These are phyloP conservation scores for Trichoderma sp. DNA, from an alignment of 2,329 filamentous ascomycete species.

Conservation along the genomic window DNA sequence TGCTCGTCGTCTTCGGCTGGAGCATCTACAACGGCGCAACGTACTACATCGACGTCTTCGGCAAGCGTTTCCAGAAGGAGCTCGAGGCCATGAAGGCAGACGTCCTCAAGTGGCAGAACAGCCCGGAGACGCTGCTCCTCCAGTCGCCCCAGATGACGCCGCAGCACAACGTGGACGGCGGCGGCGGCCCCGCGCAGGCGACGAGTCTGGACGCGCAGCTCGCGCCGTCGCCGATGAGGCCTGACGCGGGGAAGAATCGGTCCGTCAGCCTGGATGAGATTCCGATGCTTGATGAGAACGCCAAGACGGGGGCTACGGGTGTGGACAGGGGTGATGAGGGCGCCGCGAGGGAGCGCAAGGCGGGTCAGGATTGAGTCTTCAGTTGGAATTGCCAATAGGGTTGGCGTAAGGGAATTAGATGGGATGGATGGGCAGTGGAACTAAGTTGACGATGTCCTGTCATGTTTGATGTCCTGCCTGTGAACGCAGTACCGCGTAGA, in stretches of 20 bases:
- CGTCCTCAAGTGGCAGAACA: constrained; percentile 82
- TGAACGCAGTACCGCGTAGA: background rate
- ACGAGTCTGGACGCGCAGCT: constrained; percentile 29
- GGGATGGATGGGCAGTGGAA: background rate
- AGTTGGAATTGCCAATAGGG: background rate
- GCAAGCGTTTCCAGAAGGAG: constrained; percentile 94
- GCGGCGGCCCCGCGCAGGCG: constrained; percentile 24
- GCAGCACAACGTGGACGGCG: constrained; percentile 33
- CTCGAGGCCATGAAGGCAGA: constrained; percentile 86
- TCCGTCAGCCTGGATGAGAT: constrained; percentile 55
- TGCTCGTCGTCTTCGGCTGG: constrained; percentile 85
- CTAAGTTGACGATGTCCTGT: background rate
- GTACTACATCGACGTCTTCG: constrained; percentile 98
- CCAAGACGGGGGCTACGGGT: constrained; percentile 43
- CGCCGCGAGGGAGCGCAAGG: constrained; percentile 52
- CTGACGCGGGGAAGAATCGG: constrained; percentile 33
- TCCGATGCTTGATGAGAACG: constrained; percentile 56
- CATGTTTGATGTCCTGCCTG: constrained; percentile 3
- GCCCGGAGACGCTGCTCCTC: constrained; percentile 50
- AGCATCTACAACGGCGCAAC: constrained; percentile 96
- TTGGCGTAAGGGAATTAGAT: background rate
- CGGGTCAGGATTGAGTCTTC: constrained; percentile 28
- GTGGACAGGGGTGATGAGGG: constrained; percentile 51
- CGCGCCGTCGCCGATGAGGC: constrained; percentile 30
- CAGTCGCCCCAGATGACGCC: constrained; percentile 43